phyloP scores from a whole-genome alignment of 2,329 filamentous ascomycete genomes.

The Zymoseptoria crescenta region DNA sequence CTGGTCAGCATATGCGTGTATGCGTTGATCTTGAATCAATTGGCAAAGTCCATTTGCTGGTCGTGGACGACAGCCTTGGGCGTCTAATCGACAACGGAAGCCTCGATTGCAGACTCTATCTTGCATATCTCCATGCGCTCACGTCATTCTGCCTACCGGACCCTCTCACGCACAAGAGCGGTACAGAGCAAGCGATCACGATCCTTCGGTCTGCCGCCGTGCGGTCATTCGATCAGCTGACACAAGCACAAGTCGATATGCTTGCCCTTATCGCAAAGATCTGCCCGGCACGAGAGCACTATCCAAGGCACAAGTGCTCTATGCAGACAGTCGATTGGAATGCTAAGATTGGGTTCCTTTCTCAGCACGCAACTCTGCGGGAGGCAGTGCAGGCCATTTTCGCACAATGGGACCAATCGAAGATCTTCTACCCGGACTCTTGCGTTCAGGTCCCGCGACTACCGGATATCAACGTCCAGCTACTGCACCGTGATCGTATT shows the following conservation, averaged over 20 bases:
- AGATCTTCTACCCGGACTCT: conserved; percentile 1
- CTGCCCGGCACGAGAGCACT: conserved; percentile 36
- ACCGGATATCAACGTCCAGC: neutral
- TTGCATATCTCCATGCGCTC: conserved; percentile 50
- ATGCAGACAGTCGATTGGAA: conserved; percentile 44
- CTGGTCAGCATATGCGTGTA: neutral
- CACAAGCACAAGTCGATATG: conserved; percentile 10
- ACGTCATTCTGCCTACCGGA: conserved; percentile 54
- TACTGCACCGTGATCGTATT: conserved; percentile 7
- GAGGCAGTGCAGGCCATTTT: conserved; percentile 5
- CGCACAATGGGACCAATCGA: conserved; percentile 1
- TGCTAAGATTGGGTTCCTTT: conserved; percentile 24
- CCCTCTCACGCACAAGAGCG: conserved; percentile 50
- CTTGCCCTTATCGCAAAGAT: conserved; percentile 25
- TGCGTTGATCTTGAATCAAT: neutral
- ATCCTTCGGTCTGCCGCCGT: conserved; percentile 18
- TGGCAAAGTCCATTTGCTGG: neutral
- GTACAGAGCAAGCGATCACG: conserved; percentile 47
- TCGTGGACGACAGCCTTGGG: neutral
- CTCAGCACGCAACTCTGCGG: conserved; percentile 8
- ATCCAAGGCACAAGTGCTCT: conserved; percentile 33
- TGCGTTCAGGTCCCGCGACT: neutral
- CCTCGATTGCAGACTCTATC: conserved; percentile 31
- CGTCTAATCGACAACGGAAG: conserved; percentile 6
- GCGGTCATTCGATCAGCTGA: conserved; percentile 20